Percentiles rank a stretch among this genome's conserved stretches.
Evolutionary conservation across 2,329 filamentous ascomycete genomes (phyloP).

Genomic region (Triangularia setosa): DNA sequence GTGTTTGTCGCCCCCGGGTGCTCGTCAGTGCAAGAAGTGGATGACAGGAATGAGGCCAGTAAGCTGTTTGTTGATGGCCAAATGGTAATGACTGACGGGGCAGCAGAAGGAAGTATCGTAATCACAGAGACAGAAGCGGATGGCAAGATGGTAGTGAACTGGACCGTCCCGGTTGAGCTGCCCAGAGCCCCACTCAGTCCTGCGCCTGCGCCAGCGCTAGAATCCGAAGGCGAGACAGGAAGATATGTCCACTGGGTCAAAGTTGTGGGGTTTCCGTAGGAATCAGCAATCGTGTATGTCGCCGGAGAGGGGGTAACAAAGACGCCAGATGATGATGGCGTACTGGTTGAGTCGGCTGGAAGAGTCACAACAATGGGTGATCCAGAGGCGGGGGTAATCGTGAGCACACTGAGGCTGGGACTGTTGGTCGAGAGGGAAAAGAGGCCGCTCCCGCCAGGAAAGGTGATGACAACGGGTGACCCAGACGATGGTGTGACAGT

Average conservation of each 20-base stretch:
- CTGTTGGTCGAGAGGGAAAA: too few relatives aligned
- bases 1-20: too few relatives aligned
- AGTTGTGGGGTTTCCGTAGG: conserved; percentile 12
- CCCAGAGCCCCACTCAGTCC: neutral
- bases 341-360: neutral
- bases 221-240: conserved; percentile 1
- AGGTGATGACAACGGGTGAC: too few relatives aligned
- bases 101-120: neutral
- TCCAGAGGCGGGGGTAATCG: too few relatives aligned
- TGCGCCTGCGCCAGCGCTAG: neutral
- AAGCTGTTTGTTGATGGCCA: neutral
- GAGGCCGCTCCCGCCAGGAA: too few relatives aligned
- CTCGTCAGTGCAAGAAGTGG: conserved; percentile 14
- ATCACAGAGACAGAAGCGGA: neutral
- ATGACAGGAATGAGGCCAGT: neutral
- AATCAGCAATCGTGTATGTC: conserved; percentile 12
- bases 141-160: neutral
- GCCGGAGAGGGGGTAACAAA: conserved; percentile 4
- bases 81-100: neutral
- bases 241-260: conserved; percentile 16
- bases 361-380: conserved; percentile 16
- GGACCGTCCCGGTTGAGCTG: neutral
- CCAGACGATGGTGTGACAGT: too few relatives aligned
- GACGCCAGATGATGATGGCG: neutral
- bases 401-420: too few relatives aligned